Evolutionary conservation across 495 filamentous ascomycete genomes (phyloP), one percentile per base, ranked within the genome.

Genomic region (Elaphomyces granulatus): DNA sequence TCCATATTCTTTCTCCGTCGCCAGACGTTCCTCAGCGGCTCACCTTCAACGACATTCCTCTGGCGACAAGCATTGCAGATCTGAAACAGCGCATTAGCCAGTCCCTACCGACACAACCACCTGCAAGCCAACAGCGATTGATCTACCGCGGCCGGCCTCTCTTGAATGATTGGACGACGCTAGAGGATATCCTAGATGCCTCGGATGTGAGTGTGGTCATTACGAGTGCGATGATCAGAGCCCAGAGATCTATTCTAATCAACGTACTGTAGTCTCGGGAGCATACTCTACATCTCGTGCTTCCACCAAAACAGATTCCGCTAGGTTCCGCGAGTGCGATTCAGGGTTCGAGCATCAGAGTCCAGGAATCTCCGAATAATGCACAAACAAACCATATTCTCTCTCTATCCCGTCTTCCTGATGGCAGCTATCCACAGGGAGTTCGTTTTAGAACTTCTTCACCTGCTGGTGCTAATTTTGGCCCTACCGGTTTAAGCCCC

Each of bases 1-100:
- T 86, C 20, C 66, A 79, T 46, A 61, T 84, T 32, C 47, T 83
- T 8, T 82, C 77, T 45, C 79, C 78, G 2, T 77, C 76, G 1
- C 49, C 66, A 20, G 70, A 72, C 17, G 63, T 77, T 34, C 63
- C 65, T 2, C 62, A 62, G 19, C 68, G 66, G 4, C 54, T 81
- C 28, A 64, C 64, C 14, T 67, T 84, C 38, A 49, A 64, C 2
- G 55, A 64, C 15, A 40, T 83, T 12, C 57, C 73, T 2, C 56
- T 66, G 3, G 55, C 68, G 1, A 71, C 68, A 0, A 83, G 77
- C 2, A 49, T 85, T 21, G 67, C 60, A 12, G 58, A 75, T 45
- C 52, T 87, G 15, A 81, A 77, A 50, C 59, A 60, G 3, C 73
- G 60, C 40, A 75, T 87, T 42, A 65, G 69, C 10, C 57, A 71